Base-by-base conservation (phyloP, 768 basidiomycete species). In the Serendipita sp. region DNA sequence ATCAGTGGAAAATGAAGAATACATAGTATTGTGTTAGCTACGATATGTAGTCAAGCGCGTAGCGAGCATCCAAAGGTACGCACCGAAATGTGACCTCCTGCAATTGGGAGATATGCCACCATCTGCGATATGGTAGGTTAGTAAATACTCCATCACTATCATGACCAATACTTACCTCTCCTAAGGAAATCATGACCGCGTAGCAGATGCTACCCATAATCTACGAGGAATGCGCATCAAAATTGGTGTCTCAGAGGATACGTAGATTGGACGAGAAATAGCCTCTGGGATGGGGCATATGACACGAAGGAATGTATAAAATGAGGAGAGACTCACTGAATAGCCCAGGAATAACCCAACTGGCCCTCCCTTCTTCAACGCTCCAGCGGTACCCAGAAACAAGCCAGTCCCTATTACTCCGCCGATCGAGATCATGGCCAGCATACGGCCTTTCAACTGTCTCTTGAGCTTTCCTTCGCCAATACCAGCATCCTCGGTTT, bases 331-430 rank as follows among this genome's bases (percentile, higher is more conserved):
- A 64, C 64, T 77, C 16, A 72, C 65, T 0, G 75, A 64, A 68
- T 88, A 92, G 13, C 88, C 89, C 2, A 92, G 78, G 4, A 90
- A 70, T 5, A 91, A 78, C 69, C 85, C 89, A 43, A 85, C 71
- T 1, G 90, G 90, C 5, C 88, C 87, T 53, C 86, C 88, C 53
- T 77, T 70, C 24, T 67, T 61, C 11, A 81, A 69, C 13, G 81
- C 72, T 20, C 66, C 72, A 3, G 77, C 81, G 9, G 86, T 86
- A 63, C 72, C 72, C 24, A 89, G 70, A 72, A 88, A 89, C 14
- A 86, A 75, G 66, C 85, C 84, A 7, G 78, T 79, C 38, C 79
- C 78, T 61, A 78, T 78, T 34, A 78, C 76, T 68, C 76, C 73
- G 64, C 64, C 62, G 44, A 69, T 68, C 31, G 33, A 87, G 66